Evolutionary conservation across 768 basidiomycete species (phyloP).

Genomic region (Tephrocybe rancida): DNA sequence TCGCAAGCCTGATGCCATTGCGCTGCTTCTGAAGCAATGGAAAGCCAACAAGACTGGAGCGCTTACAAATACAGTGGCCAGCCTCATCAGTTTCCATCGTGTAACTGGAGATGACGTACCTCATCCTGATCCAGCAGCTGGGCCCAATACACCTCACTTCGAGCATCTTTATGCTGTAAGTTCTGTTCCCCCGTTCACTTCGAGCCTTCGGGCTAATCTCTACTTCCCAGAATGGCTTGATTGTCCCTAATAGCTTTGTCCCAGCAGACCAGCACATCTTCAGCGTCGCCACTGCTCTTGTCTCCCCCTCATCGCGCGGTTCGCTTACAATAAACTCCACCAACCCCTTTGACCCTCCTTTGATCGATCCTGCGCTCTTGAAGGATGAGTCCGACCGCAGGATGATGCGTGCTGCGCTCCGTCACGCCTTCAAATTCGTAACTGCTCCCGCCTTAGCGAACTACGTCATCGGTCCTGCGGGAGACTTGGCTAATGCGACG

Average conservation of each 20-base stretch:
- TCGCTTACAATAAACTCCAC: constrained; percentile 21
- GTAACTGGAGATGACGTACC: constrained; percentile 22
- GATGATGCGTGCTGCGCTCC: constrained; percentile 15
- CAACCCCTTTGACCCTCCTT: constrained; percentile 14
- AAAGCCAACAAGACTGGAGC: constrained; percentile 23
- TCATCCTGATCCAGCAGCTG: constrained; percentile 29
- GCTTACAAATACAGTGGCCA: constrained; percentile 21
- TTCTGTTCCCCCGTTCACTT: background rate
- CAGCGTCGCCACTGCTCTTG: constrained; percentile 19
- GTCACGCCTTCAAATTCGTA: constrained; percentile 15
- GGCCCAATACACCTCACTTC: constrained; percentile 29
- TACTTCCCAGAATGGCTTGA: constrained; percentile 18
- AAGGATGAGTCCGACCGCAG: constrained; percentile 8
- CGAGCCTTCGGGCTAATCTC: too few species aligned
- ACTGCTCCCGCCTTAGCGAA: constrained; percentile 7
- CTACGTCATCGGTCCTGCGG: constrained; percentile 12
- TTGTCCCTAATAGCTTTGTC: constrained; percentile 15
- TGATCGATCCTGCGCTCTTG: constrained; percentile 16
- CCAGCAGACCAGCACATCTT: constrained; percentile 21
- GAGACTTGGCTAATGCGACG: constrained; percentile 13
- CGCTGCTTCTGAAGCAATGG: constrained; percentile 20
- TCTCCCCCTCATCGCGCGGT: constrained; percentile 29
- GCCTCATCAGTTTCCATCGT: constrained; percentile 29
- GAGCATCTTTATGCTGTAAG: constrained; percentile 30
- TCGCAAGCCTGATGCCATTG: constrained; percentile 13